Base-by-base conservation (phyloP, 495 filamentous ascomycete species). In the Stereocaulon alpinum region DNA sequence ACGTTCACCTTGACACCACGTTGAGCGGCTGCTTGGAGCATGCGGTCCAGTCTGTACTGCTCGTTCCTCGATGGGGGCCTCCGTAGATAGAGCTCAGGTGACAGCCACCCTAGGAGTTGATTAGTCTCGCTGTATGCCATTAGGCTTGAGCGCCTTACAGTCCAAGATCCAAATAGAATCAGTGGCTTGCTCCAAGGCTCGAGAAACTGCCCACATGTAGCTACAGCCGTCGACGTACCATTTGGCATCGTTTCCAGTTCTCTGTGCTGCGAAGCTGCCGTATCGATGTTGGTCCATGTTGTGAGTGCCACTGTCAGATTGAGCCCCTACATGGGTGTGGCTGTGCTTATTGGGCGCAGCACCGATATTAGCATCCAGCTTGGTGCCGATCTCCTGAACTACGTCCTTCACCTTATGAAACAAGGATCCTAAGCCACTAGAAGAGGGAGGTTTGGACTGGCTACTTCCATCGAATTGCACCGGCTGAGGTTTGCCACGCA, bases 201-300 rank as follows among this genome's bases (percentile, higher is more conserved):
- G 71, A 43, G 86, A 90, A 0, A 97, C 88, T 17, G 92, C 92
- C 79, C 84, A 91, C 74, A 97, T 89, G 67, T 97, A 97, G 1
- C 83, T 83, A 67, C 88, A 91, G 3, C 88, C 92, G 71, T 97
- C 92, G 24, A 96, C 89, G 75, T 88, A 93, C 89, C 90, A 95
- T 73, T 97, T 96, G 40, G 78, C 78, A 55, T 83, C 77, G 61
- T 88, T 87, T 15, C 77, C 76, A 51, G 79, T 74, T 29, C 83
- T 73, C 15, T 80, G 72, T 6, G 88, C 86, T 2, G 87, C 87
- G 72, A 96, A 96, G 62, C 88, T 94, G 42, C 82, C 80, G 71
- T 85, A 95, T 40, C 90, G 82, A 62, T 92, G 78, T 52, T 82
- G 74, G 43, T 78, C 69, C 49, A 70, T 70, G 47, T 75, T 70